Evolutionary conservation across 2,329 filamentous ascomycete species (phyloP).

Genomic region (Penicillium rolfsii): DNA sequence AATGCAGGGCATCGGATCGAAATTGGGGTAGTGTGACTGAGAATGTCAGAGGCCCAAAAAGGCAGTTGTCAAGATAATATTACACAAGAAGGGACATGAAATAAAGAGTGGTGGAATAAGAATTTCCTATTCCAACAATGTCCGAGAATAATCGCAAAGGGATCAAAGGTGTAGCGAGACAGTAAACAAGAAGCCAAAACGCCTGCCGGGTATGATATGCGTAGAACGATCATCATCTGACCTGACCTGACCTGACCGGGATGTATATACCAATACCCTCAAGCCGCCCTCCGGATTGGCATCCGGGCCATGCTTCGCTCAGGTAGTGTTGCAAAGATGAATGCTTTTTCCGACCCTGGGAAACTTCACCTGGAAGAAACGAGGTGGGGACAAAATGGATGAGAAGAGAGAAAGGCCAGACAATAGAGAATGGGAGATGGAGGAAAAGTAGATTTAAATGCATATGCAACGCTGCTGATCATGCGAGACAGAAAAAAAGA

Average conservation of each 20-base stretch:
- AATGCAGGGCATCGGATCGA: not conserved
- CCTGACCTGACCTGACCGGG: slow-evolving; percentile 18
- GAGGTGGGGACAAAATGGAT: not conserved
- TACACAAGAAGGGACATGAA: slow-evolving; percentile 12
- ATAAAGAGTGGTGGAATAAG: not conserved
- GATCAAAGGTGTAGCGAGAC: not conserved
- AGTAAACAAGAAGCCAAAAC: slow-evolving; percentile 17
- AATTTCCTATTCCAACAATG: not conserved
- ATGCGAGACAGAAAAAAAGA: slow-evolving; percentile 8
- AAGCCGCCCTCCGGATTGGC: not conserved
- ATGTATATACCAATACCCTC: slow-evolving; percentile 22
- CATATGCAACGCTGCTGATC: slow-evolving; percentile 22
- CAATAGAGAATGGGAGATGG: not conserved
- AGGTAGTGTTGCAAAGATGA: not conserved
- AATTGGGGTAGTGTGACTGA: not conserved
- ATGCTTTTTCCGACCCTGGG: not conserved
- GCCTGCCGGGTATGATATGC: slow-evolving; percentile 32
- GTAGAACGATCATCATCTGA: slow-evolving; percentile 26
- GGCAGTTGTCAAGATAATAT: slow-evolving; percentile 7
- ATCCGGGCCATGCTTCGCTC: slow-evolving; percentile 12
- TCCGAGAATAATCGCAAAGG: not conserved
- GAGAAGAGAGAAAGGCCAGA: not conserved
- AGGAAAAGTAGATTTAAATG: slow-evolving; percentile 6
- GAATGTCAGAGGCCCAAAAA: not conserved
- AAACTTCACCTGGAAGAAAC: slow-evolving; percentile 20